Base-by-base conservation (phyloP, 2,329 filamentous ascomycete species). In the Orbilia blumenaviensis region DNA sequence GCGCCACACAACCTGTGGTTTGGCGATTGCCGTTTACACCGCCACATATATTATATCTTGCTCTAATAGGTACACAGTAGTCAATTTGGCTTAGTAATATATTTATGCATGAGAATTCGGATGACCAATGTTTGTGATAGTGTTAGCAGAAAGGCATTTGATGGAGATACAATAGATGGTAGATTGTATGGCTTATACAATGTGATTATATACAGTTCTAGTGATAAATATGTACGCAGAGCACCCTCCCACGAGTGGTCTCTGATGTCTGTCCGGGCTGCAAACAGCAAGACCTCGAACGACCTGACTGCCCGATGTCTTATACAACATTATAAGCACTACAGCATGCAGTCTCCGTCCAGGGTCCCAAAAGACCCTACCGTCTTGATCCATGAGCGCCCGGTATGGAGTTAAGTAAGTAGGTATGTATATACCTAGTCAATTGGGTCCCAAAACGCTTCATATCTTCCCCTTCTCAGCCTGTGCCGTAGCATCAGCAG, bases 171-270 rank as follows among this genome's bases (percentile, higher is more conserved):
- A n/a, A n/a, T n/a, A n/a, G n/a, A n/a, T 44, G 34, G n/a, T 61
- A n/a, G 9, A 44, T 64, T 66, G 44, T 50, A 48, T 69, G 25
- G 6, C 52, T 38, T 36, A 60, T 54, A 62, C 18, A 36, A 29
- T 52, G 18, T 21, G 38, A 44, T n/a, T 75, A 54, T 68, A 62
- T 74, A 75, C 56, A 75, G 21, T 52, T 66, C 68, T 54, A 61
- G 32, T 66, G 14, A 25, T 58, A 64, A 46, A 46, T 75, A 74
- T 75, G 38, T 75, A 75, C 63, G 62, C 12, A 48, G 41, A 61
- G n/a, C 42, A 42, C 44, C n/a, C 34, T 42, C 7, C 18, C 9
- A 2, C 38, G 52, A 67, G 34, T 67, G 48, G 12, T 64, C 50
- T 56, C 16, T 32, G 18, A 18, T 23, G 16, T 23, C 16, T n/a